Evolutionary conservation across 116 monocot species (phyloP), one percentile per base, ranked within the genome.

Genomic region (Zostera marina): DNA sequence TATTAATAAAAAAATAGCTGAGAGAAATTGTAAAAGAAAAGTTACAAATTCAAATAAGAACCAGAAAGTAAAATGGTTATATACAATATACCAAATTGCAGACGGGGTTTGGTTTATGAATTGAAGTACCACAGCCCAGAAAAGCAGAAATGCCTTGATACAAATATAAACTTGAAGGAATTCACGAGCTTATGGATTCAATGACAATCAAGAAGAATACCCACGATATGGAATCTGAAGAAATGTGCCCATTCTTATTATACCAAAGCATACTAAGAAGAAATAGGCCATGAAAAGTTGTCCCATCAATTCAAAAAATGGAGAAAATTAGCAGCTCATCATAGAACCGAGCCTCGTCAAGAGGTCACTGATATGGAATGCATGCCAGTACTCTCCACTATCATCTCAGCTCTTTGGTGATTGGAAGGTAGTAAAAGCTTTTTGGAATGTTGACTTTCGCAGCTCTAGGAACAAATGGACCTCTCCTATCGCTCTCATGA

Each of bases 331-430:
- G 63, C 70, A 1, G 55, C 73, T 72, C 72, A 5, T 76, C 73
- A 52, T 69, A 69, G 47, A 73, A 32, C 72, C 72, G 73, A 3
- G 72, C 63, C 41, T 72, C 68, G 14, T 72, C 62, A 8, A 81
- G 62, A 23, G 81, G 81, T 58, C 76, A 54, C 7, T 76, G 70
- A 26, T 81, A 81, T 22, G 76, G 73, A 38, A 76, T 63, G 47
- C 81, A 76, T 12, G 81, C 81, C 40, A 81, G 38, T 20, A 69
- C 64, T 62, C 81, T 72, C 81, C 81, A 76, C 76, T 73, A 81
- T 76, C 81, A 81, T 43, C 45, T 44, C 6, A 76, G 81, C 42
- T 76, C 76, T 15, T 56, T 65, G 5, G 72, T 65, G 76, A 81
- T 70, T 21, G 44, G 40, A 16, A 76, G 73, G 23, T 73, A 63